phyloP scores from a whole-genome alignment of 2,329 filamentous ascomycete genomes.

The Claviceps sp. region DNA sequence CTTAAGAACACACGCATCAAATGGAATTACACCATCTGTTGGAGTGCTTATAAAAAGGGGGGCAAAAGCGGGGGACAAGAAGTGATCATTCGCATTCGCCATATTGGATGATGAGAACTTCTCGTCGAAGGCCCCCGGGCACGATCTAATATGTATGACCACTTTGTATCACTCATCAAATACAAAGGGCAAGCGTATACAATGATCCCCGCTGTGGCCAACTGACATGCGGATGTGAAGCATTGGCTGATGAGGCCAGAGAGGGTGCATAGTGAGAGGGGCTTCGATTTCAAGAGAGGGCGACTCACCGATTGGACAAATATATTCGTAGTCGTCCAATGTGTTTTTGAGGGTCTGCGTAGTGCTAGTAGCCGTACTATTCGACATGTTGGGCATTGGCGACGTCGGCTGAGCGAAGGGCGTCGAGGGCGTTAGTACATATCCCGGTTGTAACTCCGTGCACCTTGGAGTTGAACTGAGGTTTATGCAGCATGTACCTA shows the following conservation, averaged over 20 bases:
- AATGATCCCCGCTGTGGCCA: background rate
- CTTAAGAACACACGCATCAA: background rate
- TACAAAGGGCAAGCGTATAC: background rate
- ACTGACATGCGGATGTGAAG: constrained; percentile 27
- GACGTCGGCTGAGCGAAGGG: too few species aligned
- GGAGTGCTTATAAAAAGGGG: background rate
- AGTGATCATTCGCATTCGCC: background rate
- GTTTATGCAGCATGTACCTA: too few species aligned
- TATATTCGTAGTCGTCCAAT: constrained; percentile 29
- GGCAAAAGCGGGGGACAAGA: background rate
- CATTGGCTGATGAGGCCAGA: constrained; percentile 16
- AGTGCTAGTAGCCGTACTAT: constrained; percentile 17
- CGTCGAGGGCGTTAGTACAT: too few species aligned
- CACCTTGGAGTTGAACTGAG: too few species aligned
- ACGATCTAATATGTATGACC: background rate
- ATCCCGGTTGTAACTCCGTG: too few species aligned
- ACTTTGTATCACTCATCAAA: background rate
- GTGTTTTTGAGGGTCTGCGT: constrained; percentile 32
- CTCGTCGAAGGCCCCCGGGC: background rate
- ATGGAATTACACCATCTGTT: background rate
- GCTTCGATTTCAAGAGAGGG: background rate
- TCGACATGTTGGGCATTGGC: constrained; percentile 21
- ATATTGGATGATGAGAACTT: background rate
- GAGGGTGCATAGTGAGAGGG: constrained; percentile 15
- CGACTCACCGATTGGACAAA: constrained; percentile 43